Base-by-base conservation (phyloP, 2,329 filamentous ascomycete species). In the Ceratocystis cacaofunesta region DNA sequence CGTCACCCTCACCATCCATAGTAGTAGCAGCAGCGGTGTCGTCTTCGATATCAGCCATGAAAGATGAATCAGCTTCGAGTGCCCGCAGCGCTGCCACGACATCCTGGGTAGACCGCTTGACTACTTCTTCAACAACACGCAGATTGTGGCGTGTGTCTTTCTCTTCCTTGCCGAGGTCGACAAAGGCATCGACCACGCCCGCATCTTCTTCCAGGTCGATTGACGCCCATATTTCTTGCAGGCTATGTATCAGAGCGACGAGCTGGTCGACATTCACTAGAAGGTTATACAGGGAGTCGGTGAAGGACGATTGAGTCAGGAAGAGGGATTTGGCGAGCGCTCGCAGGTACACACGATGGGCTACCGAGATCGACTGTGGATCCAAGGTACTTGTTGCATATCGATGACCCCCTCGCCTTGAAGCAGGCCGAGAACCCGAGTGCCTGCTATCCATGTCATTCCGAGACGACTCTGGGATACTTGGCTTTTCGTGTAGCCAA, bases 181-280 rank as follows among this genome's bases (percentile, higher is more conserved):
- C 81, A 71, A 88, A 86, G 0, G 85, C 84, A 71, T 90, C 89
- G 3, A 92, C 84, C 0, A 94, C 88, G 5, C 89, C 90, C 66
- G 90, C 87, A 70, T 95, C 90, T 3, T 83, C 81, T 73, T 95
- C 89, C 0, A 95, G 81, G 72, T 96, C 91, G 44, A 90, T 79
- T 0, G 87, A 85, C 19, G 84, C 82, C 79, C 92, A 94, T 62
- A 94, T 84, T 1, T 79, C 80, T 69, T 94, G 85, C 0, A 96
- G 80, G 1, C 90, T 87, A 63, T 85, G 82, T 58, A 94, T 82
- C 48, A 91, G 84, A 0, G 89, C 87, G 30, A 90, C 85, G 10
- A 96, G 85, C 69, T 87, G 87, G 74, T 96, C 92, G n/a, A 90
- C 83, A 70, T 89, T 84, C 25, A 84, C 80, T 43, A 91, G 82